Evolutionary conservation across 495 filamentous ascomycete genomes (phyloP).

Genomic region (Lasiosphaeriaceae sp.): DNA sequence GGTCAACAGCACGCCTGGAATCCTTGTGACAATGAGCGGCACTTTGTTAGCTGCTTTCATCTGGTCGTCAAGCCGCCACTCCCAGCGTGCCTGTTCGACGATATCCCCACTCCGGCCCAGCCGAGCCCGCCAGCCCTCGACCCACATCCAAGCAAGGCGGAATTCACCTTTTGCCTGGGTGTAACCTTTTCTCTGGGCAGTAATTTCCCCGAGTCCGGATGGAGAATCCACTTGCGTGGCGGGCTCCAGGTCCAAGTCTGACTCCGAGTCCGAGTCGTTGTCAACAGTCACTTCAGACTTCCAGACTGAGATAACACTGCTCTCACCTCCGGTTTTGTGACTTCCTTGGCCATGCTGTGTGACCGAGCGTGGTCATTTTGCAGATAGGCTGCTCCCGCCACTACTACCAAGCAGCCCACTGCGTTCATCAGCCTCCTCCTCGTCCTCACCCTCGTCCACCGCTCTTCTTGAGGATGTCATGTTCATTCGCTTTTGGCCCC

Average conservation of each 20-base stretch:
- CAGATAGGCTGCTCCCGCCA: constrained; percentile 2
- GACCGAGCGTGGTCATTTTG: constrained; percentile 29
- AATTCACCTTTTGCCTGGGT: constrained; percentile 5
- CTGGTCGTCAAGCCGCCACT: constrained; percentile 11
- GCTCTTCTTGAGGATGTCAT: neutral
- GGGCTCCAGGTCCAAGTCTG: no score
- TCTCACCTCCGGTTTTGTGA: neutral
- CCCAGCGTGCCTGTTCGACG: constrained; percentile 18
- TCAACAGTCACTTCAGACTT: neutral
- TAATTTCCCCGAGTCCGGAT: no score
- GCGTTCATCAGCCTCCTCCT: constrained; percentile 3
- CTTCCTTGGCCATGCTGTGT: no score
- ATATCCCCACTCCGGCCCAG: constrained; percentile 13
- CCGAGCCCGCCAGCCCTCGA: constrained; percentile 22
- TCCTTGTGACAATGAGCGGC: constrained; percentile 5
- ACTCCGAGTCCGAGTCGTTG: neutral
- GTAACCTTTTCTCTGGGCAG: neutral
- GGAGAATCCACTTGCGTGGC: no score
- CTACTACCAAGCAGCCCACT: constrained; percentile 8
- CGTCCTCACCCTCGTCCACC: neutral
- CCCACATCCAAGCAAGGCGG: constrained; percentile 19
- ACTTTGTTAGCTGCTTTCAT: neutral
- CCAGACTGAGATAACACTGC: neutral
- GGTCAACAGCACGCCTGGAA: neutral
- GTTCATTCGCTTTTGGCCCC: no score